These are phyloP conservation scores for Pythium brassicae DNA, from an alignment of 352 stramenopile species.

Conservation along the genomic window DNA sequence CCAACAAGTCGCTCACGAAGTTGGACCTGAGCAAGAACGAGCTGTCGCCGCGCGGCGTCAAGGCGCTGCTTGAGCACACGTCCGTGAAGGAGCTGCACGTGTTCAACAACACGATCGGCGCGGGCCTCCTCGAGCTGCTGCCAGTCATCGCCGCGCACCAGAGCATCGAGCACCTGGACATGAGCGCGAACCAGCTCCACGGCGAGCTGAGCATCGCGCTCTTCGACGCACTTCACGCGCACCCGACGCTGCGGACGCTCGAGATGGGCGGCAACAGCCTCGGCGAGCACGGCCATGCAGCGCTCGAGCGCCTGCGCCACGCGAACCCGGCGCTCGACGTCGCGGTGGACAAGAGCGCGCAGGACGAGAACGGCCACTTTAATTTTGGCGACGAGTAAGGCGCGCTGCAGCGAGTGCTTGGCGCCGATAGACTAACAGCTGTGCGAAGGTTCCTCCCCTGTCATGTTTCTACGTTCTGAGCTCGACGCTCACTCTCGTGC, in stretches of 20 bases:
- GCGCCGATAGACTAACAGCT: slow-evolving; percentile 23
- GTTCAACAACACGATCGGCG: slow-evolving; percentile 74
- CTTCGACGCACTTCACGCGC: slow-evolving; percentile 58
- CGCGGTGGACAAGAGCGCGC: slow-evolving; percentile 73
- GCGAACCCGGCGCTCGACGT: slow-evolving; percentile 65
- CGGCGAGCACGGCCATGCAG: slow-evolving; percentile 53
- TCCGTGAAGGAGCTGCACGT: slow-evolving; percentile 56
- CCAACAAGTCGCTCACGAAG: slow-evolving; percentile 38
- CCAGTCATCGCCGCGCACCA: slow-evolving; percentile 46
- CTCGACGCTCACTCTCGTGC: neutral
- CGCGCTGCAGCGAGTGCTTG: slow-evolving; percentile 8
- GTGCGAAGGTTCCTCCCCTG: neutral
- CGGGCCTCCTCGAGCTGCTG: slow-evolving; percentile 43
- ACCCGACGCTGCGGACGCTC: slow-evolving; percentile 68
- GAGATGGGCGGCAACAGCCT: slow-evolving; percentile 84
- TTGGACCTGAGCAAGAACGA: slow-evolving; percentile 72
- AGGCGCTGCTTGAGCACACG: slow-evolving; percentile 33
- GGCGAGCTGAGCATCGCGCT: slow-evolving; percentile 50
- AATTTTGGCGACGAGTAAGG: slow-evolving; percentile 21
- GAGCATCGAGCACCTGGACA: slow-evolving; percentile 51
- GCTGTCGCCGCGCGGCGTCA: slow-evolving; percentile 46
- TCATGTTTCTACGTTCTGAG: neutral
- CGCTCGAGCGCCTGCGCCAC: slow-evolving; percentile 53
- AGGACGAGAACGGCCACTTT: slow-evolving; percentile 63
- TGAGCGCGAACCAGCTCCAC: slow-evolving; percentile 72